These are phyloP conservation scores for Apiotrichum akiyoshidainum DNA, from an alignment of 1,284 basidiomycete species.

Conservation along the genomic window DNA sequence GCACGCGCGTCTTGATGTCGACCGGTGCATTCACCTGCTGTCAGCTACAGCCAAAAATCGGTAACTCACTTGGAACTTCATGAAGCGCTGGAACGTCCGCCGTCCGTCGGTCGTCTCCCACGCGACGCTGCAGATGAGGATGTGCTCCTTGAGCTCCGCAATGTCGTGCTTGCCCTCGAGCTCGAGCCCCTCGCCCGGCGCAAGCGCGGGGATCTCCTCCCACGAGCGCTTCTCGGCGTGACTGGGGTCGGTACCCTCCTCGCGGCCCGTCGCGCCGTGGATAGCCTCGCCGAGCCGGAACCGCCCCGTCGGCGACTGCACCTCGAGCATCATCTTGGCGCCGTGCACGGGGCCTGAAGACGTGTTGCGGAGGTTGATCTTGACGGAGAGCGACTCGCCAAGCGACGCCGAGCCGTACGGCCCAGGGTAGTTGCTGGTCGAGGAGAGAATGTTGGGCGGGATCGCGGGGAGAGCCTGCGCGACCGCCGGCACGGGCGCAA, in stretches of 20 bases:
- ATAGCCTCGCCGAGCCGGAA: slow-evolving; percentile 43
- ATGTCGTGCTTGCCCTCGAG: slow-evolving; percentile 39
- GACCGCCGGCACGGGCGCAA: slow-evolving; percentile 8
- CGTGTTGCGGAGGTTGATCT: slow-evolving; percentile 33
- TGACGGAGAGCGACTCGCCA: slow-evolving; percentile 33
- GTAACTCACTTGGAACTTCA: slow-evolving; percentile 74
- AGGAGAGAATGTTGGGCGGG: slow-evolving; percentile 30
- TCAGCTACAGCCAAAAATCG: background rate
- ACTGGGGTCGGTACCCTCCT: slow-evolving; percentile 11
- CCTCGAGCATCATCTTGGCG: slow-evolving; percentile 46
- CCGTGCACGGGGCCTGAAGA: slow-evolving; percentile 28
- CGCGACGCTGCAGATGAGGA: slow-evolving; percentile 43
- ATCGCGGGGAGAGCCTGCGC: slow-evolving; percentile 18
- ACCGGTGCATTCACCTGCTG: slow-evolving; percentile 76
- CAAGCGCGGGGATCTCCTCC: slow-evolving; percentile 25
- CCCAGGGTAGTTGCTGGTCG: slow-evolving; percentile 38
- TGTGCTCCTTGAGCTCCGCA: slow-evolving; percentile 43
- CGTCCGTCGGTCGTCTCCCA: slow-evolving; percentile 59
- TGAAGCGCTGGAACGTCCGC: slow-evolving; percentile 77
- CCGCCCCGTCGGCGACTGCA: slow-evolving; percentile 36
- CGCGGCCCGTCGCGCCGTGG: slow-evolving; percentile 20
- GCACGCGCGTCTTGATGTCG: slow-evolving; percentile 85
- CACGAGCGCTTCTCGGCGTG: slow-evolving; percentile 15
- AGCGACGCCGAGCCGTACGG: slow-evolving; percentile 38
- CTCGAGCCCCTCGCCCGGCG: slow-evolving; percentile 26